A percentile compares a stretch with the other conserved stretches of the same genome.
Evolutionary conservation across 202 grass and related monocot species (phyloP).

Genomic region (Schoenoplectus triqueter): DNA sequence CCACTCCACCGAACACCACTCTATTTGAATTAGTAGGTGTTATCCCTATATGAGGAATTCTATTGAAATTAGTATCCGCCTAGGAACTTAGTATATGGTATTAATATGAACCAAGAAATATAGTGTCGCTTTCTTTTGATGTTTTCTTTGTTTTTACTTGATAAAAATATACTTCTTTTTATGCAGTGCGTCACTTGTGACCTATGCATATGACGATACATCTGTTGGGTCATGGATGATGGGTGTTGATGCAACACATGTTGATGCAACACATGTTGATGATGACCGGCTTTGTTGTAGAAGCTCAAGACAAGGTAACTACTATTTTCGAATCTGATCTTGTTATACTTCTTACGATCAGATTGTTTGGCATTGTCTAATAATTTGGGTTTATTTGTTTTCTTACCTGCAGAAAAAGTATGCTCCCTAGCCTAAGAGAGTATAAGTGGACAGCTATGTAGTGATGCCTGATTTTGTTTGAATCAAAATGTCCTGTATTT

Average conservation of each 20-base stretch:
- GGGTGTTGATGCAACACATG: conserved; percentile 92
- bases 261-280: conserved; percentile 78
- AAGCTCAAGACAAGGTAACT: conserved; percentile 84
- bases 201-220: conserved; percentile 86
- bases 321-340: neutral
- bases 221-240: conserved; percentile 97
- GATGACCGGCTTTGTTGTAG: conserved; percentile 79
- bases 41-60: neutral
- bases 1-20: too few relatives aligned
- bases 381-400: conserved; percentile 28
- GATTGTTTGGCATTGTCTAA: neutral
- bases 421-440: conserved; percentile 38
- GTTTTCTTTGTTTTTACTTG: conserved; percentile 23
- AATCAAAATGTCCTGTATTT: too few relatives aligned
- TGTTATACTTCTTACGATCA: neutral
- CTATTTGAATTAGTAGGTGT: neutral
- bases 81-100: neutral
- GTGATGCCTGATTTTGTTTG: neutral
- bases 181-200: conserved; percentile 73
- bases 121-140: neutral
- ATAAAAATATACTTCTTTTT: neutral
- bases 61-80: neutral
- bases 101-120: conserved; percentile 14
- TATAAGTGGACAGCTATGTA: neutral
- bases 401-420: conserved; percentile 31